Percentiles rank a stretch among this genome's conserved stretches.
Conservation (phyloP, 2,329 filamentous ascomycete species). For the Clonostachys rhizophaga region DNA sequence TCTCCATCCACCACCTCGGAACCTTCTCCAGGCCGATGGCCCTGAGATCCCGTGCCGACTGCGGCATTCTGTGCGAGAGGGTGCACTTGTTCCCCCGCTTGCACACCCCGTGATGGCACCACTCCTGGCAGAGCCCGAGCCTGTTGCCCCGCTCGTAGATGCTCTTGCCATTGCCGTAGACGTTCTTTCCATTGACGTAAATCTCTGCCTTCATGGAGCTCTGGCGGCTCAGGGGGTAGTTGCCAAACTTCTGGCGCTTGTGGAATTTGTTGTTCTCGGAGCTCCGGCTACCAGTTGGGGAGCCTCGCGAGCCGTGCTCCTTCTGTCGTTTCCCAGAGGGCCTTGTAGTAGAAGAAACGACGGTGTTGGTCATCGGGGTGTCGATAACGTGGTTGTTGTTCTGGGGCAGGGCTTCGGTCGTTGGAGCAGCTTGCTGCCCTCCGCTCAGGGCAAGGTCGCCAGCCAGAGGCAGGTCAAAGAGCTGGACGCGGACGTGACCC, state of each 20-base stretch:
- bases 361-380: no score
- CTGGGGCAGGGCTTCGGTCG: no score
- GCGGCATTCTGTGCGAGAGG: slow-evolving; percentile 42
- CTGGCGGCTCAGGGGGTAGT: neutral
- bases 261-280: neutral
- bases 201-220: neutral
- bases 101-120: slow-evolving; percentile 43
- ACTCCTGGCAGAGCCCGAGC: slow-evolving; percentile 32
- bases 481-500: no score
- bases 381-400: no score
- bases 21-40: slow-evolving; percentile 33
- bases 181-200: neutral
- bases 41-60: slow-evolving; percentile 27
- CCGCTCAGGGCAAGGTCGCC: neutral
- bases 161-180: slow-evolving; percentile 3
- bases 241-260: neutral
- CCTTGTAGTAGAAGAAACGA: no score
- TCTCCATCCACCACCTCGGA: slow-evolving; percentile 33
- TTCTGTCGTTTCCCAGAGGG: neutral
- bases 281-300: neutral
- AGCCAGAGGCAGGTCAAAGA: neutral
- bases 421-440: neutral
- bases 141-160: neutral
- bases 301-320: neutral
- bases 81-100: slow-evolving; percentile 36